Evolutionary conservation across 2,329 filamentous ascomycete species (phyloP).

Genomic region (Diaporthe capsici): DNA sequence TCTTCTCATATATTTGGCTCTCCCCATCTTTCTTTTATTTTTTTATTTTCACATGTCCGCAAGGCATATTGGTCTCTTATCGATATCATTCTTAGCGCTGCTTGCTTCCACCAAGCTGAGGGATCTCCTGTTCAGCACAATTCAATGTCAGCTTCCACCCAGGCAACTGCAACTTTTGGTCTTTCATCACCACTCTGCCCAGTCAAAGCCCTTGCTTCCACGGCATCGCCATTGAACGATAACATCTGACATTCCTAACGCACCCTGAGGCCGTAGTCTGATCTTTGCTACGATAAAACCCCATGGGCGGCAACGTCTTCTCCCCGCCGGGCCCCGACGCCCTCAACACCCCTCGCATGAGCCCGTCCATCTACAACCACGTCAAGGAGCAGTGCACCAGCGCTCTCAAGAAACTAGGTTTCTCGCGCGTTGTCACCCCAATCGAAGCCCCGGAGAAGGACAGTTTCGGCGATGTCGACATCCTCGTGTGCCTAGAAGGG

Average conservation of each 20-base stretch:
- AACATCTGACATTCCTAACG: too few species aligned
- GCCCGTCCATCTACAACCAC: conserved; percentile 66
- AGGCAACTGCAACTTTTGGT: neutral
- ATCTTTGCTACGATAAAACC: conserved; percentile 1
- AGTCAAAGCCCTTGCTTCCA: neutral
- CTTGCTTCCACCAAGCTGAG: neutral
- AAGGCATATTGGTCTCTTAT: neutral
- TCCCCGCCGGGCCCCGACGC: conserved; percentile 57
- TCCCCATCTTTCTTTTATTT: neutral
- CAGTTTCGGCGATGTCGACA: conserved; percentile 81
- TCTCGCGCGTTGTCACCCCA: conserved; percentile 68
- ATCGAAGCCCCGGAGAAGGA: conserved; percentile 78
- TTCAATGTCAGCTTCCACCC: neutral
- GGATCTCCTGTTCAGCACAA: neutral
- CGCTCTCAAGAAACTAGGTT: conserved; percentile 64
- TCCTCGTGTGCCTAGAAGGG: conserved; percentile 65
- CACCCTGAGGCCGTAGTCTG: neutral
- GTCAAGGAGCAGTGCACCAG: conserved; percentile 62
- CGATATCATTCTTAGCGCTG: neutral
- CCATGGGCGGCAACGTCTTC: conserved; percentile 79
- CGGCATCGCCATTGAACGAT: neutral
- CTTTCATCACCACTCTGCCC: neutral
- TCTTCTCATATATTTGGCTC: neutral
- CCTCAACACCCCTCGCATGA: conserved; percentile 77
- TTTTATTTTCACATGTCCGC: neutral